These are phyloP conservation scores for Rhodomyrtus tomentosa DNA, from an alignment of 345 rosid species.

Conservation along the genomic window DNA sequence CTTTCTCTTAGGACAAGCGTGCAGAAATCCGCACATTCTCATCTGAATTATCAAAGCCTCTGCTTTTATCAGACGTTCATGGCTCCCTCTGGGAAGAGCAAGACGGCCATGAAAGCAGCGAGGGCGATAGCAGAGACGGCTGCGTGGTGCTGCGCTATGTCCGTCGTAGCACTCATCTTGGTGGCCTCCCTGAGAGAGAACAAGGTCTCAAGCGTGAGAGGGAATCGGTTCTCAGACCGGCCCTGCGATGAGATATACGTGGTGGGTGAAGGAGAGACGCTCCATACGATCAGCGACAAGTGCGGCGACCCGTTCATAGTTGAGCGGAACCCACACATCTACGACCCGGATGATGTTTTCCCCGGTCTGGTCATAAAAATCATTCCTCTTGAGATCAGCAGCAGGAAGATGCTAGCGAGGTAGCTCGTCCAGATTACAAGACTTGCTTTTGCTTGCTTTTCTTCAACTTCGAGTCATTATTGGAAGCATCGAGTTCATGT, in stretches of 20 bases:
- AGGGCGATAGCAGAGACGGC: slow-evolving; percentile 27
- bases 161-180: slow-evolving; percentile 36
- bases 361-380: slow-evolving; percentile 80
- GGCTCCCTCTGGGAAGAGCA: not conserved
- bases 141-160: slow-evolving; percentile 56
- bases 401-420: not conserved
- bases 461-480: not conserved
- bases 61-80: not conserved
- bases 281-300: slow-evolving; percentile 68
- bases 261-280: slow-evolving; percentile 75
- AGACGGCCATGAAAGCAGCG: not conserved
- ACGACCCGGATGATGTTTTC: slow-evolving; percentile 73
- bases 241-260: slow-evolving; percentile 68
- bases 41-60: not conserved
- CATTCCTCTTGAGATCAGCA: slow-evolving; percentile 21
- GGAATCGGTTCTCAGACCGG: slow-evolving; percentile 24
- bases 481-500: not conserved
- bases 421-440: not conserved
- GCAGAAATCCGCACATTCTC: not conserved
- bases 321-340: slow-evolving; percentile 74
- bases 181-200: slow-evolving; percentile 34
- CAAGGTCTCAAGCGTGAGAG: slow-evolving; percentile 20
- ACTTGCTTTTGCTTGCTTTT: not conserved
- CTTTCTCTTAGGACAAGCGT: not conserved
- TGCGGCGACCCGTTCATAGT: slow-evolving; percentile 70